phyloP scores from a whole-genome alignment of 129 eudicot species.

The Daucus carota region DH1_v3.0 NC_030382.2:40687001-40687500 shows the following conservation, averaged over 20 bases:
- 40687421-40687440: not conserved
- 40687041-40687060: too few species aligned
- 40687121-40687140: too few species aligned
- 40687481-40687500: not conserved
- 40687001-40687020: too few species aligned
- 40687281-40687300: not conserved
- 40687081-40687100: too few species aligned
- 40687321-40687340: not conserved
- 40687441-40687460: not conserved
- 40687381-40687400: not conserved
- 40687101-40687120: too few species aligned
- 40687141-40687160: not conserved
- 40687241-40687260: not conserved
- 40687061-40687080: too few species aligned
- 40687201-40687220: not conserved
- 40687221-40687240: not conserved
- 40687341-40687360: not conserved
- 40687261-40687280: not conserved
- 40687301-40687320: not conserved
- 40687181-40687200: not conserved
- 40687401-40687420: not conserved
- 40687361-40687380: not conserved
- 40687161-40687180: not conserved
- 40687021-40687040: too few species aligned
- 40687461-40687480: not conserved